Conservation (phyloP, 371 early-diverging fungal genomes). For the Zopfochytrium polystomum region DNA sequence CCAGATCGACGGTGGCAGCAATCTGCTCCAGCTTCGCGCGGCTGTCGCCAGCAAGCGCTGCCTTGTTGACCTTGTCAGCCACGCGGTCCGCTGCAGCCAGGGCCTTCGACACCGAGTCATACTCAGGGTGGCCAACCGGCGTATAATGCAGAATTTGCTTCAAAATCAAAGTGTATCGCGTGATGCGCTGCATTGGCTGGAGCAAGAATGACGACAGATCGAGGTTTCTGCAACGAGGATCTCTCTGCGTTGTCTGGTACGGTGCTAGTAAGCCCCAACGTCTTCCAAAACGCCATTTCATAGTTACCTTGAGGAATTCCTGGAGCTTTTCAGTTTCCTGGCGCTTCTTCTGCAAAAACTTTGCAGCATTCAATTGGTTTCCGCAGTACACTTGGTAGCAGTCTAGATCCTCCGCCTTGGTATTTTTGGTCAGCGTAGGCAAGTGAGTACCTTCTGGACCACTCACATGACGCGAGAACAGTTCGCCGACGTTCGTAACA, state of each 20-base stretch:
- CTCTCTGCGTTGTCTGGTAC: constrained; percentile 37
- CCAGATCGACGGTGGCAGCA: constrained; percentile 62
- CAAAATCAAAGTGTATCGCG: constrained; percentile 85
- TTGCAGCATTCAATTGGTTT: constrained; percentile 61
- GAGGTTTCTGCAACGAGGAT: constrained; percentile 71
- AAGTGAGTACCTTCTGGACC: not conserved
- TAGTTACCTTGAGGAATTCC: constrained; percentile 61
- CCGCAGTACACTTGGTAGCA: constrained; percentile 67
- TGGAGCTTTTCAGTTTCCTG: constrained; percentile 53
- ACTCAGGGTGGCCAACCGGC: constrained; percentile 72
- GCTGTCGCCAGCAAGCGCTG: constrained; percentile 72
- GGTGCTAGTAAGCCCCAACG: not conserved
- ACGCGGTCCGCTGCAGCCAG: constrained; percentile 66
- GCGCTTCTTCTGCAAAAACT: constrained; percentile 61
- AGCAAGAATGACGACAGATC: constrained; percentile 84
- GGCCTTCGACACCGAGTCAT: constrained; percentile 66
- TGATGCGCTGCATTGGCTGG: constrained; percentile 91
- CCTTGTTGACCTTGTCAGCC: constrained; percentile 73
- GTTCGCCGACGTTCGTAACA: constrained; percentile 57
- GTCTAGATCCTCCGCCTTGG: constrained; percentile 49
- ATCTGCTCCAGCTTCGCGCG: constrained; percentile 69
- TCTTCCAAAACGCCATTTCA: not conserved
- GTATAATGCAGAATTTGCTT: constrained; percentile 86
- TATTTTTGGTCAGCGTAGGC: not conserved
- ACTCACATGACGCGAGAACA: constrained; percentile 56